Evolutionary conservation across 371 early-diverging fungal genomes (phyloP).

Genomic region (Actinomortierella ambigua): DNA sequence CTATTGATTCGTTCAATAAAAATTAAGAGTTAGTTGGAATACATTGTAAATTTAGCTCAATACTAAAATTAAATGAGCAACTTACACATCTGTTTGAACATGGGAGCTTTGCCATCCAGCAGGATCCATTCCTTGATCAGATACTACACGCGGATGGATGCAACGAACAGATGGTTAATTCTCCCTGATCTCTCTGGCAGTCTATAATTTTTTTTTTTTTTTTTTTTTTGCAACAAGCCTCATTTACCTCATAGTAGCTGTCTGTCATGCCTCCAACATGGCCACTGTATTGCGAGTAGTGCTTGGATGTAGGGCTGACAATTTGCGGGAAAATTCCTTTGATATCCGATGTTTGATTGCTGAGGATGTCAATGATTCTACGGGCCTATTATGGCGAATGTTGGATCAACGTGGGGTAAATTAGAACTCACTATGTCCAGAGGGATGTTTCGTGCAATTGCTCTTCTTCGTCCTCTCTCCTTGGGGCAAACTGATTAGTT

Average conservation of each 20-base stretch:
- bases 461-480: too few relatives aligned
- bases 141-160: slow-evolving; percentile 52
- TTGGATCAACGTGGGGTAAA: too few relatives aligned
- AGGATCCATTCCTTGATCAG: slow-evolving; percentile 73
- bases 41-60: neutral
- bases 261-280: slow-evolving; percentile 60
- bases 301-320: slow-evolving; percentile 30
- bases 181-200: too few relatives aligned
- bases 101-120: slow-evolving; percentile 54
- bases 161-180: neutral
- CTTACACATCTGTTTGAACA: slow-evolving; percentile 62
- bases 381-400: slow-evolving; percentile 55
- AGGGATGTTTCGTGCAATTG: too few relatives aligned
- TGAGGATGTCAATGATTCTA: slow-evolving; percentile 52
- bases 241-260: slow-evolving; percentile 54
- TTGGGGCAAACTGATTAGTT: too few relatives aligned
- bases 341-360: slow-evolving; percentile 53
- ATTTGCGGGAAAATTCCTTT: slow-evolving; percentile 61
- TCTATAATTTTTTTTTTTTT: neutral
- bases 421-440: too few relatives aligned
- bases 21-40: neutral
- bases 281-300: slow-evolving; percentile 44
- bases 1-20: slow-evolving; percentile 30
- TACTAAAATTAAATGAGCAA: slow-evolving; percentile 13
- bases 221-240: neutral